phyloP scores from a whole-genome alignment of 2,329 filamentous ascomycete species.

The Neofusicoccum ribis region DNA sequence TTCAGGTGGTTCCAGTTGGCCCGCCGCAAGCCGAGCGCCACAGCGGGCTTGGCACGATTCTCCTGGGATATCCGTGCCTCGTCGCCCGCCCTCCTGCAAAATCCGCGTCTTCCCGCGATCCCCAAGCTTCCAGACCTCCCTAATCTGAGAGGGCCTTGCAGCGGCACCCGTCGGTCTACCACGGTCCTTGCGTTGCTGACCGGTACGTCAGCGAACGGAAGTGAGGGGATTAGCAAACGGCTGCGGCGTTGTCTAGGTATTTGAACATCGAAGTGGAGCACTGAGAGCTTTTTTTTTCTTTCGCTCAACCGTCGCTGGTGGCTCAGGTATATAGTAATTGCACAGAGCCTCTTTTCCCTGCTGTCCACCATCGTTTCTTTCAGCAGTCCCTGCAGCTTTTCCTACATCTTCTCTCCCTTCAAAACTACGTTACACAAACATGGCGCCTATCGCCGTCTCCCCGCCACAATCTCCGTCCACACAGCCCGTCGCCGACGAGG shows the following conservation, averaged over 20 bases:
- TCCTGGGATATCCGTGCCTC: slow-evolving; percentile 10
- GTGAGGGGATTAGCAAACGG: slow-evolving; percentile 11
- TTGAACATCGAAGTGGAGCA: not conserved
- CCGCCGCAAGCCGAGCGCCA: slow-evolving; percentile 18
- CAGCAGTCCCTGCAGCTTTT: not conserved
- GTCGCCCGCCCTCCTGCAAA: not conserved
- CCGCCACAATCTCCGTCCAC: not conserved
- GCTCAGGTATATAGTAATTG: not conserved
- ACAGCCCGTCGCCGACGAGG: slow-evolving; percentile 6
- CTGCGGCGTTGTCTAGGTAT: not conserved
- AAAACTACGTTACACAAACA: not conserved
- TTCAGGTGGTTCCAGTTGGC: not conserved
- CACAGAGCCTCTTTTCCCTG: not conserved
- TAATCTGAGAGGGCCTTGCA: not conserved
- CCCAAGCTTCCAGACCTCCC: slow-evolving; percentile 26
- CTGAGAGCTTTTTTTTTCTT: not conserved
- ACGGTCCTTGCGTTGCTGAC: slow-evolving; percentile 10
- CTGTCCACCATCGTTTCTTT: not conserved
- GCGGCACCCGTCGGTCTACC: slow-evolving; percentile 17
- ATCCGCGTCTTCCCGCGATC: slow-evolving; percentile 32
- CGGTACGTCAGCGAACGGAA: slow-evolving; percentile 12
- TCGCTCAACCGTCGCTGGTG: not conserved
- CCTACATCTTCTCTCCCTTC: not conserved
- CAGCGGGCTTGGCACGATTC: not conserved
- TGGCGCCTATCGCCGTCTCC: slow-evolving; percentile 14